Conservation (phyloP, 306 rosid species). For the Purshia tridentata region DNA sequence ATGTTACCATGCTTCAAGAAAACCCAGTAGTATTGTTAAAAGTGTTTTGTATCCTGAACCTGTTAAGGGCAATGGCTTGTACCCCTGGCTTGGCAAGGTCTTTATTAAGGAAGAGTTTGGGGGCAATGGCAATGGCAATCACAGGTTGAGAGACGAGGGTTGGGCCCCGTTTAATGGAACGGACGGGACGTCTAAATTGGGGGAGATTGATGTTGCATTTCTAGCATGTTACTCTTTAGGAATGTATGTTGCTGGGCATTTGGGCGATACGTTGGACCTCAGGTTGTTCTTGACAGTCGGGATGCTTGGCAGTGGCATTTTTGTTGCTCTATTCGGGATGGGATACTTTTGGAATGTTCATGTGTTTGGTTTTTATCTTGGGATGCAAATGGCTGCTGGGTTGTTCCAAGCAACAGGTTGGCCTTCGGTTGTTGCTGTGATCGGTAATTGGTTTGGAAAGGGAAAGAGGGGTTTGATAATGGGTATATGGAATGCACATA, state of each 20-base stretch:
- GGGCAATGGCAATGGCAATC: background rate
- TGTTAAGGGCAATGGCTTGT: constrained; percentile 3
- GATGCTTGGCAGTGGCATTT: constrained; percentile 77
- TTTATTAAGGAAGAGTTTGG: constrained; percentile 20
- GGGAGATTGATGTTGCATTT: constrained; percentile 77
- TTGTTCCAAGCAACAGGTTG: constrained; percentile 86
- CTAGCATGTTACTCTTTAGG: constrained; percentile 65
- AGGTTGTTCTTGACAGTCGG: constrained; percentile 56
- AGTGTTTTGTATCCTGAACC: constrained; percentile 60
- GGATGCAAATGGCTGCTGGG: constrained; percentile 76
- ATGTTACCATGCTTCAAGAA: constrained; percentile 80
- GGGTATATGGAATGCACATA: constrained; percentile 90
- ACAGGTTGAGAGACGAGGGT: constrained; percentile 23
- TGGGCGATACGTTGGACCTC: constrained; percentile 68
- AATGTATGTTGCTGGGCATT: constrained; percentile 73
- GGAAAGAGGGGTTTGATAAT: constrained; percentile 73
- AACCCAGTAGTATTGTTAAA: constrained; percentile 66
- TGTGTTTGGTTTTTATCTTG: constrained; percentile 52
- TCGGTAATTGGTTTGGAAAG: constrained; percentile 88
- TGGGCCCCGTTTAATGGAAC: constrained; percentile 69
- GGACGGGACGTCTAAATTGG: constrained; percentile 61
- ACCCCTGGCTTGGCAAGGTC: constrained; percentile 42
- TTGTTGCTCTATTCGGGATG: constrained; percentile 67
- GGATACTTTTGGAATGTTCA: constrained; percentile 69
- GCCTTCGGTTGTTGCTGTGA: constrained; percentile 87